Percentiles rank a stretch among this genome's conserved stretches.
Evolutionary conservation across 192 early-diverging fungal genomes (phyloP).

Genomic region (Backusella macrospora): DNA sequence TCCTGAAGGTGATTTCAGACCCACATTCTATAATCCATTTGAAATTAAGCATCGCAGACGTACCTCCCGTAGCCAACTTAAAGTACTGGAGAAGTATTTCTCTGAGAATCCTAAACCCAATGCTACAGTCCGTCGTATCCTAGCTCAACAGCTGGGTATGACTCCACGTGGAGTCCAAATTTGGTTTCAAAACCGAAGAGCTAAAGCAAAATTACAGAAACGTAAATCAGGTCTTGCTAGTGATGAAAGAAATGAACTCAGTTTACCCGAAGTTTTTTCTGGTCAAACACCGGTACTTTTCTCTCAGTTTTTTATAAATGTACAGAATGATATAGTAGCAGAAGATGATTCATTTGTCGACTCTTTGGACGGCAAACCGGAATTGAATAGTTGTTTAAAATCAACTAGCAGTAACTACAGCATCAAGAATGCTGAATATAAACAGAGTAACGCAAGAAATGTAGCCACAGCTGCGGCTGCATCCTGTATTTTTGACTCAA

Average conservation of each 20-base stretch:
- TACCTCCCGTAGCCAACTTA: constrained; percentile 73
- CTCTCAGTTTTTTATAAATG: constrained; percentile 24
- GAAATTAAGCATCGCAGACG: constrained; percentile 76
- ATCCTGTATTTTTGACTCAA: constrained; percentile 15
- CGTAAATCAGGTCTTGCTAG: constrained; percentile 15
- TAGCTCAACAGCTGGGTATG: constrained; percentile 70
- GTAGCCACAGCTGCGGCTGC: constrained; percentile 9
- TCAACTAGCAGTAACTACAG: constrained; percentile 5
- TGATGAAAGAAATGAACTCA: neutral
- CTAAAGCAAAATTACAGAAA: constrained; percentile 78
- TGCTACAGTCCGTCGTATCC: constrained; percentile 58
- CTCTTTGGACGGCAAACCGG: neutral
- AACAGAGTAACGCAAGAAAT: constrained; percentile 12
- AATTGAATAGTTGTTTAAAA: constrained; percentile 7
- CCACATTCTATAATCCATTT: constrained; percentile 78
- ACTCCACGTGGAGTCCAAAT: constrained; percentile 76
- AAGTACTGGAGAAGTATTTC: constrained; percentile 75
- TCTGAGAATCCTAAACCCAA: constrained; percentile 65
- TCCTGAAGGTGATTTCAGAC: constrained; percentile 56
- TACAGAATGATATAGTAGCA: constrained; percentile 2
- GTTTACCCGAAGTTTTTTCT: neutral
- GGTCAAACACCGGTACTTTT: constrained; percentile 11
- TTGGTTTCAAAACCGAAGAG: constrained; percentile 90
- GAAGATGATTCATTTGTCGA: constrained; percentile 6
- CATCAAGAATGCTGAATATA: constrained; percentile 5